Evolutionary conservation across 1,284 basidiomycete species (phyloP).

Genomic region (Somion occarium): DNA sequence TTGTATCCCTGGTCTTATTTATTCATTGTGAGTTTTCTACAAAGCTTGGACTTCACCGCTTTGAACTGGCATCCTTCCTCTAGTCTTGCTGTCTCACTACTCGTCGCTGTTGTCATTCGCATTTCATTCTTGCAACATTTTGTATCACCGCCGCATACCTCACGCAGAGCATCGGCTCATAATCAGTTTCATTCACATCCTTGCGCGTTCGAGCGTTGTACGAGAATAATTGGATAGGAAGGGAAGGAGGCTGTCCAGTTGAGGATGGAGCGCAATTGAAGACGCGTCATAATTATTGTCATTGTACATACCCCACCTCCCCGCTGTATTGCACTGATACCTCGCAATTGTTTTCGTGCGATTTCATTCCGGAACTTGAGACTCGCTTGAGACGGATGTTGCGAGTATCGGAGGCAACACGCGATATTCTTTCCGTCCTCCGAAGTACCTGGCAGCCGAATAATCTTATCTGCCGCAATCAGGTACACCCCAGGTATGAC

Average conservation of each 20-base stretch:
- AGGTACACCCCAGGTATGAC: slow-evolving; percentile 7
- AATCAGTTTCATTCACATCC: slow-evolving; percentile 4
- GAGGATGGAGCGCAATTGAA: background rate
- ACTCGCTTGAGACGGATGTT: background rate
- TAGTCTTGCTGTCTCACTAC: slow-evolving; percentile 13
- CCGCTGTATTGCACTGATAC: slow-evolving; percentile 1
- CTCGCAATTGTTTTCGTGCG: background rate
- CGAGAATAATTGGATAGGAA: background rate
- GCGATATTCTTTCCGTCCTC: background rate
- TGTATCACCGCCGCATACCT: slow-evolving; percentile 26
- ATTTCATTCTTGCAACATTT: slow-evolving; percentile 16
- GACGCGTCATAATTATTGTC: slow-evolving; percentile 3
- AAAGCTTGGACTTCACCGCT: no score
- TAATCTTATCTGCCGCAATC: slow-evolving; percentile 9
- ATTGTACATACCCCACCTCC: slow-evolving; percentile 8
- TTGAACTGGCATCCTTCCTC: slow-evolving; percentile 4
- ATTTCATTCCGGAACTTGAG: slow-evolving; percentile 1
- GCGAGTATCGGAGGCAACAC: background rate
- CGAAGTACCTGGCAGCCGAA: background rate
- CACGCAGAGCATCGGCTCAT: slow-evolving; percentile 12
- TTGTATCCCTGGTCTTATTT: slow-evolving; percentile 18
- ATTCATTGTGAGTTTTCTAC: slow-evolving; percentile 13
- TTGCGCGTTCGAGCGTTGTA: background rate
- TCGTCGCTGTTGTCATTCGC: slow-evolving; percentile 16
- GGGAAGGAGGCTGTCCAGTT: slow-evolving; percentile 2